A percentile compares a stretch with the other conserved stretches of the same genome.
These are phyloP conservation scores for Sporobolomyces roseus DNA, from an alignment of 768 basidiomycete species.

Conservation along the genomic window DNA sequence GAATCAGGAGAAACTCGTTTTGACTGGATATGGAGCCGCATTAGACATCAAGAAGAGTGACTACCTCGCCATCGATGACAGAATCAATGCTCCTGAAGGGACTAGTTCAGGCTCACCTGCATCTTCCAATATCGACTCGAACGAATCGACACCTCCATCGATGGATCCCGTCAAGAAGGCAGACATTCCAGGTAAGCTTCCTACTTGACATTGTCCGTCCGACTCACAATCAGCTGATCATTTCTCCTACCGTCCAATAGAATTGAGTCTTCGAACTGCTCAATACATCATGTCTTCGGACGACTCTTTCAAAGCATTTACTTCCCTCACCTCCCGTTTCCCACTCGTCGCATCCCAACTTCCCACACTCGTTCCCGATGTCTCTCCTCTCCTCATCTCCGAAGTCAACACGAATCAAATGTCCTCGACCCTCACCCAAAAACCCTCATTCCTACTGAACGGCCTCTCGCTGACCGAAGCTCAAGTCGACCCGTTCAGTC, in stretches of 20 bases:
- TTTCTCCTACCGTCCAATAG: neutral
- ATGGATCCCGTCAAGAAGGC: constrained; percentile 53
- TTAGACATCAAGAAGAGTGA: constrained; percentile 96
- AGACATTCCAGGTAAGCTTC: constrained; percentile 58
- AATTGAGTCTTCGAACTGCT: constrained; percentile 27
- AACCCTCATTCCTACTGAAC: constrained; percentile 72
- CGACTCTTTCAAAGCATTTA: constrained; percentile 24
- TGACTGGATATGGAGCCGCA: constrained; percentile 87
- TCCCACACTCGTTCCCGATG: constrained; percentile 16
- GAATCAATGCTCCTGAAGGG: constrained; percentile 50
- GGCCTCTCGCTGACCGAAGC: constrained; percentile 57
- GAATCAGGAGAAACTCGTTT: constrained; percentile 32
- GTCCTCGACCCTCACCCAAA: constrained; percentile 46
- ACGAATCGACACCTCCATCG: neutral
- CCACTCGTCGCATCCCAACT: constrained; percentile 34
- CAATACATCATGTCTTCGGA: constrained; percentile 17
- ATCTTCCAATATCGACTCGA: neutral
- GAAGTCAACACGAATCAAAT: constrained; percentile 32
- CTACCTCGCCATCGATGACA: constrained; percentile 88
- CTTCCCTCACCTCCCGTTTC: constrained; percentile 18
- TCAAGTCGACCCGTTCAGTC: constrained; percentile 62
- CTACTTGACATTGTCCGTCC: neutral
- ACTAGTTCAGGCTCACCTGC: too few species aligned
- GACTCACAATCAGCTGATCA: too few species aligned
- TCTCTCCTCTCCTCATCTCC: constrained; percentile 10